phyloP scores from a whole-genome alignment of 805 yeast genomes.

The Metschnikowia amazonensis region DNA sequence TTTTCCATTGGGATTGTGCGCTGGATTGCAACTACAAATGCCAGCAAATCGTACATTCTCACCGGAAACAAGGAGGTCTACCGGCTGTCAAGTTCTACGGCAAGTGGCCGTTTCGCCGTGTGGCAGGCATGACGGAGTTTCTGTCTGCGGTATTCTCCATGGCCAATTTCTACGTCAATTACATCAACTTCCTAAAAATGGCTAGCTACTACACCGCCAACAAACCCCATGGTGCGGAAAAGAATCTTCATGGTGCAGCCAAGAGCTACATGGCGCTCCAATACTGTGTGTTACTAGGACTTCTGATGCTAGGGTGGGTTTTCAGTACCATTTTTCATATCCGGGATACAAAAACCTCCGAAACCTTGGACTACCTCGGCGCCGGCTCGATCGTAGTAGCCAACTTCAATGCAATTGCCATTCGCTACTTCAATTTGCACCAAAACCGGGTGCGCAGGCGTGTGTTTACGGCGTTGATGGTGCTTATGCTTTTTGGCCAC shows the following conservation, averaged over 20 bases:
- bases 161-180: conserved; percentile 35
- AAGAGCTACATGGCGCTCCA: conserved; percentile 27
- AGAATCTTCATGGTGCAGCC: conserved; percentile 9
- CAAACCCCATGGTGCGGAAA: conserved; percentile 12
- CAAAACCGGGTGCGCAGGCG: conserved; percentile 10
- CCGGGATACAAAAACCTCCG: conserved; percentile 36
- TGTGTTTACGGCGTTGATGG: conserved; percentile 20
- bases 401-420: conserved; percentile 33
- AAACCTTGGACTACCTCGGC: conserved; percentile 40
- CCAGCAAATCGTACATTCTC: conserved; percentile 31
- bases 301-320: conserved; percentile 36
- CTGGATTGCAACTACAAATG: conserved; percentile 40
- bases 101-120: conserved; percentile 41
- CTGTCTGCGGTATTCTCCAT: conserved; percentile 33
- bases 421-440: conserved; percentile 28
- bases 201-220: conserved; percentile 23
- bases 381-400: conserved; percentile 36
- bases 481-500: conserved; percentile 24
- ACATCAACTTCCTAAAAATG: conserved; percentile 26
- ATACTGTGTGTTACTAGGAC: conserved; percentile 25
- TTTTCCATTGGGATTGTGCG: conserved; percentile 33
- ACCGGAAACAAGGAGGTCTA: conserved; percentile 18
- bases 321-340: conserved; percentile 38
- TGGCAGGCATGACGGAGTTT: conserved; percentile 36
- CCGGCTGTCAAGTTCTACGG: conserved; percentile 40